phyloP scores from a whole-genome alignment of 1,284 basidiomycete genomes.

The Laetiporus sulphureus region DNA sequence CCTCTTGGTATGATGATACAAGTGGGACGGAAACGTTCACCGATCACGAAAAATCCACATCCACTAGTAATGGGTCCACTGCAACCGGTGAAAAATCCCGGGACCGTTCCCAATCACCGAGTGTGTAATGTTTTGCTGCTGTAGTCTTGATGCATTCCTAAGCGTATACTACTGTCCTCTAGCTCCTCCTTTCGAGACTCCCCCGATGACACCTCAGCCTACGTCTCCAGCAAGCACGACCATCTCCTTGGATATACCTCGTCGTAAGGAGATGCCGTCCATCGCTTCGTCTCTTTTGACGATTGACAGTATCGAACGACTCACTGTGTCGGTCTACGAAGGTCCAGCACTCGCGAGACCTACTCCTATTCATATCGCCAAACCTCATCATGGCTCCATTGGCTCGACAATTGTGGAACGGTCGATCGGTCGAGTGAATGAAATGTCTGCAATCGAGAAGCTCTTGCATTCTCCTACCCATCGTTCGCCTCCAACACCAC shows the following conservation, averaged over 20 bases:
- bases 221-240: background rate
- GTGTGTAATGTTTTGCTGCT: constrained; percentile 8
- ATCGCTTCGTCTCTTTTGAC: constrained; percentile 9
- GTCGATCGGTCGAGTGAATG: no score
- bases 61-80: constrained; percentile 1
- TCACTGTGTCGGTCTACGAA: constrained; percentile 14
- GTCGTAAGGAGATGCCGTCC: constrained; percentile 8
- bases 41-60: constrained; percentile 6
- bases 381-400: constrained; percentile 5
- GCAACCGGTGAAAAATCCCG: background rate
- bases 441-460: no score
- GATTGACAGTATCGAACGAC: constrained; percentile 6
- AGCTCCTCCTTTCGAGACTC: constrained; percentile 18
- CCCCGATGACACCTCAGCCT: constrained; percentile 14
- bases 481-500: constrained; percentile 4
- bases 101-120: constrained; percentile 6
- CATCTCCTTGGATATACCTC: constrained; percentile 7
- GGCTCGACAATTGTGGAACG: background rate
- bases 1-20: constrained; percentile 13
- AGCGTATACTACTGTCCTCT: no score
- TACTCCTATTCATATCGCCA: constrained; percentile 9
- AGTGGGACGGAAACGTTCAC: background rate
- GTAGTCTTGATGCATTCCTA: no score
- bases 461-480: constrained; percentile 12
- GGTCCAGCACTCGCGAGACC: constrained; percentile 12